Evolutionary conservation across 495 filamentous ascomycete species (phyloP).

Genomic region (Ramalina intermedia): DNA sequence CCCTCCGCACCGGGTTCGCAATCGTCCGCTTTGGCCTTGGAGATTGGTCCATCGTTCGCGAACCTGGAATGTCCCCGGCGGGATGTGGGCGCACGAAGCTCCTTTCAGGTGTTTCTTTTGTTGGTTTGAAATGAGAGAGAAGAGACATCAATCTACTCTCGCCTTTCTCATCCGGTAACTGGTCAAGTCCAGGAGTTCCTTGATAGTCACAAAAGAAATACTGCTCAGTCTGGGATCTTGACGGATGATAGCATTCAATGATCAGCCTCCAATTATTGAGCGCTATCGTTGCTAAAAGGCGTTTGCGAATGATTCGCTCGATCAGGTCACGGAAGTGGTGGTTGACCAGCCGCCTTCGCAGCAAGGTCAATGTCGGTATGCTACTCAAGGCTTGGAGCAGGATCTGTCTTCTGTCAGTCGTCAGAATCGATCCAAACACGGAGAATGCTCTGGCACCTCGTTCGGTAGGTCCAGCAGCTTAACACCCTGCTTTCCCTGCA

Average conservation of each 20-base stretch:
- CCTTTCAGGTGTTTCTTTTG: conserved; percentile 30
- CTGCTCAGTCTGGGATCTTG: conserved; percentile 50
- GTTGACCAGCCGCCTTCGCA: conserved; percentile 45
- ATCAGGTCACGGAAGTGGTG: conserved; percentile 53
- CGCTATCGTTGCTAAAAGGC: conserved; percentile 41
- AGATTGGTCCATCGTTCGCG: conserved; percentile 18
- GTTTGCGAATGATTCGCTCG: conserved; percentile 50
- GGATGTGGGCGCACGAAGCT: conserved; percentile 22
- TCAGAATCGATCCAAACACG: background rate
- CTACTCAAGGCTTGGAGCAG: conserved; percentile 47
- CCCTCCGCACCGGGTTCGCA: conserved; percentile 34
- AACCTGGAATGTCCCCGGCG: conserved; percentile 26
- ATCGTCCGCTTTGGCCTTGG: conserved; percentile 5
- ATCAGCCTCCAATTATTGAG: conserved; percentile 49
- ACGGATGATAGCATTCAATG: conserved; percentile 66
- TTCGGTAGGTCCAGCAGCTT: conserved; percentile 14
- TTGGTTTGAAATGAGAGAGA: conserved; percentile 49
- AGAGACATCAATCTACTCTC: conserved; percentile 25
- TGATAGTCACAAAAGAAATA: conserved; percentile 56
- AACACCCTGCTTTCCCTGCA: background rate
- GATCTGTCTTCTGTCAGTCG: conserved; percentile 34
- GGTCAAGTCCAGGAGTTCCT: conserved; percentile 37
- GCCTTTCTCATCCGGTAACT: conserved; percentile 24
- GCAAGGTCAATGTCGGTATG: conserved; percentile 44
- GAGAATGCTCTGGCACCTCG: conserved; percentile 6